A percentile compares a stretch with the other conserved stretches of the same genome.
Evolutionary conservation across 2,329 filamentous ascomycete species (phyloP).

Genomic region (Neonectria hederae): DNA sequence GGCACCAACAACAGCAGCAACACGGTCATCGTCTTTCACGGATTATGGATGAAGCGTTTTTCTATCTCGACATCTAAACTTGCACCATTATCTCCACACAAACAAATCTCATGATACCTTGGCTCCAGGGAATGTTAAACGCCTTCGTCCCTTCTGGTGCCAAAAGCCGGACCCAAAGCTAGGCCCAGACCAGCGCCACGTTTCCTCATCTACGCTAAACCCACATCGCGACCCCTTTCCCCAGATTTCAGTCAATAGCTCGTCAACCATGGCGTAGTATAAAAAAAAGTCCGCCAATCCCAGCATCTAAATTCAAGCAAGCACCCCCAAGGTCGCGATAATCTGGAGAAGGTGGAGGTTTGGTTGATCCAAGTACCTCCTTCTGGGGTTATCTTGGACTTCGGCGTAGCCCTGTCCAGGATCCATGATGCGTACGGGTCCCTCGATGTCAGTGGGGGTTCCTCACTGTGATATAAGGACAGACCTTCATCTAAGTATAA

Average conservation of each 20-base stretch:
- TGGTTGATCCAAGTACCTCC: neutral
- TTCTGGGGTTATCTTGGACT: neutral
- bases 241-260: constrained; percentile 12
- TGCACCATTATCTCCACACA: neutral
- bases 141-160: neutral
- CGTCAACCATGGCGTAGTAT: neutral
- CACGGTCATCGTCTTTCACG: neutral
- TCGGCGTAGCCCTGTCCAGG: neutral
- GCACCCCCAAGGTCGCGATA: constrained; percentile 14
- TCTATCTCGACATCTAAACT: neutral
- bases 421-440: neutral
- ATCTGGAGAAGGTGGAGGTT: constrained; percentile 9
- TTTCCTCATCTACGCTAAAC: constrained; percentile 21
- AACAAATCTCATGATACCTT: neutral
- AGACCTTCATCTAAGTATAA: neutral
- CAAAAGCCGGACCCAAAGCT: neutral
- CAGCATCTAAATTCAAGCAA: constrained; percentile 20
- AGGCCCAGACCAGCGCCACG: neutral
- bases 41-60: too few relatives aligned
- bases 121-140: neutral
- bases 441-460: neutral
- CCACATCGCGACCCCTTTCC: constrained; percentile 16
- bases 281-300: constrained; percentile 32
- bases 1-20: neutral
- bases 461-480: constrained; percentile 20